Evolutionary conservation across 164 flowering plant species (phyloP), one percentile per base, ranked within the genome.

Genomic region (Dillenia suffruticosa): DNA sequence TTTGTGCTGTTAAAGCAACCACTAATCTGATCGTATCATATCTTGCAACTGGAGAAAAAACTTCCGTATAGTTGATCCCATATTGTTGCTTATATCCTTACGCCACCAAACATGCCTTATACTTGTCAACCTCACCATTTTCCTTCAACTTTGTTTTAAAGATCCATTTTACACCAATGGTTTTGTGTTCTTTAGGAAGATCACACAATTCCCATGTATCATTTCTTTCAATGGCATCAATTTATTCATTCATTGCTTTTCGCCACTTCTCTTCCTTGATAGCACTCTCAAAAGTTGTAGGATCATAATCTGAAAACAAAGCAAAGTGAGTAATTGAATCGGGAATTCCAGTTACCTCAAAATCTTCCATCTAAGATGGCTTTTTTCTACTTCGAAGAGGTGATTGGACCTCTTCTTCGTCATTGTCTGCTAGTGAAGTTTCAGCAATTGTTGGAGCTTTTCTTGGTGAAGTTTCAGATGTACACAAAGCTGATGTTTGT

Each of bases 41-140:
- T 24, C 26, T 15, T 16, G 54, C 55, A 47, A 49, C 48, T 1
- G 55, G 61, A 26, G 67, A 46, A 57, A 64, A 64, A 16, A 64
- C 54, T 49, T 64, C 47, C n/a, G 9, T 24, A 64, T 47, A 56
- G 12, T 56, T 51, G 3, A 63, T 54, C n/a, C 57, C 65, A 32
- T 51, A 26, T 15, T 54, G 26, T 32, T 63, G 59, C n/a, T n/a
- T n/a, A n/a, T n/a, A n/a, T n/a, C n/a, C n/a, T n/a, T n/a, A n/a
- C n/a, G n/a, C n/a, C n/a, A n/a, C n/a, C n/a, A n/a, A n/a, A n/a
- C n/a, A n/a, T n/a, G n/a, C n/a, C n/a, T n/a, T n/a, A n/a, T n/a
- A n/a, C n/a, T n/a, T n/a, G n/a, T n/a, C n/a, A n/a, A n/a, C n/a
- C n/a, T n/a, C n/a, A n/a, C n/a, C n/a, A n/a, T n/a, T n/a, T n/a